Evolutionary conservation across 2,329 filamentous ascomycete species (phyloP), one percentile per base, ranked within the genome.

Genomic region (Monilinia vaccinii-corymbosi): DNA sequence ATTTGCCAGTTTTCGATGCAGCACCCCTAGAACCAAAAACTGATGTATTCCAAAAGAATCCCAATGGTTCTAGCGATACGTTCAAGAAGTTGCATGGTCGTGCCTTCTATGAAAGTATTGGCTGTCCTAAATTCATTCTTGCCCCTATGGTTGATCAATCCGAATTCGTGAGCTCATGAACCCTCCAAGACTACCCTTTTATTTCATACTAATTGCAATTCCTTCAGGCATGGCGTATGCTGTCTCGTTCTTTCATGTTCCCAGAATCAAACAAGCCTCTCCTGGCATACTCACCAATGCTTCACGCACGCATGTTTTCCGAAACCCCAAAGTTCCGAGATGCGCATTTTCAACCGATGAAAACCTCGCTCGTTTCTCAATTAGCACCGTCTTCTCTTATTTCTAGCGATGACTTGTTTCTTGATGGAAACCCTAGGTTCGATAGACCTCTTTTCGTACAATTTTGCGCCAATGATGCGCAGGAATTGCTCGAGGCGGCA

Each of bases 121-220:
- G 94, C 25, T 92, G 88, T 62, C 94, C 94, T 2, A 96, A 90
- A 75, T 86, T 88, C 66, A 84, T 99, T 34, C 81, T 99, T 59
- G 94, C 94, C 38, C 94, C 94, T 40, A 99, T 99, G 94, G 94
- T 99, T 25, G 93, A 99, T 71, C 90, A 97, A 74, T 97, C 91
- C 36, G 94, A 99, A 78, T 97, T 97, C 77, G 92, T 96, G 78
- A 66, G 87, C 78, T 49, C 11, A 5, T n/a, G n/a, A 32, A 23
- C 8, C 18, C 11, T 8, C 18, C 3, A 23, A 36, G 13, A 11
- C 8, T 32, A 5, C 23, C 18, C 6, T 46, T 46, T 53, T 56
- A 14, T 18, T 18, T 23, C 28, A 31, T 52, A 64, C 64, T 62
- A 60, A 62, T 48, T 4, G 9, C 1, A 53, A 36, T 32, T 7